These are phyloP conservation scores for Coemansia sp. DNA, from an alignment of 192 early-diverging fungal genomes.

Conservation along the genomic window DNA sequence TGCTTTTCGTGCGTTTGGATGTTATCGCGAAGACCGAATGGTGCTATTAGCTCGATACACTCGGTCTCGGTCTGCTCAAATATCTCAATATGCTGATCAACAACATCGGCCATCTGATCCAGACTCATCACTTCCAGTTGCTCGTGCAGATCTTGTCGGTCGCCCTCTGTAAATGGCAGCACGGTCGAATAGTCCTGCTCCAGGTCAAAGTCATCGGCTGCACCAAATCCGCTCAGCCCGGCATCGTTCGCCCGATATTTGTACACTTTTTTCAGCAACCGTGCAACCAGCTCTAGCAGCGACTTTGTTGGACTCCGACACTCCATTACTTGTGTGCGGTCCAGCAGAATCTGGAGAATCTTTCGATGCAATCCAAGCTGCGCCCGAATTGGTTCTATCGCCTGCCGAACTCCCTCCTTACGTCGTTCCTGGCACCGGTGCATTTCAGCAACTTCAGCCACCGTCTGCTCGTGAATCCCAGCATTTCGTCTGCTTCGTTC, in stretches of 20 bases:
- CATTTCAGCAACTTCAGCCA: constrained; percentile 22
- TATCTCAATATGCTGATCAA: constrained; percentile 23
- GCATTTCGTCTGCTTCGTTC: neutral
- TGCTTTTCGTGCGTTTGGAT: constrained; percentile 20
- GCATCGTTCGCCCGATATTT: neutral
- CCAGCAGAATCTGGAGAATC: constrained; percentile 17
- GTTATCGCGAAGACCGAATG: constrained; percentile 19
- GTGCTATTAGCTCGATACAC: constrained; percentile 29
- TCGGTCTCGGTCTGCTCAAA: constrained; percentile 24
- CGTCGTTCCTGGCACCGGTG: constrained; percentile 17
- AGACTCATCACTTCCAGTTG: constrained; percentile 17
- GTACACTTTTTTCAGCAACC: constrained; percentile 8
- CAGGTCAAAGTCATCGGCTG: neutral
- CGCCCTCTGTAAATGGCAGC: constrained; percentile 2
- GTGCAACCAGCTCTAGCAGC: constrained; percentile 26
- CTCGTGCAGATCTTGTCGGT: constrained; percentile 1
- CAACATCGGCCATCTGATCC: constrained; percentile 18
- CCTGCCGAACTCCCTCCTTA: constrained; percentile 6
- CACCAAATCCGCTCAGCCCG: neutral
- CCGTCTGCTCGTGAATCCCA: neutral
- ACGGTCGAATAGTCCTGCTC: neutral
- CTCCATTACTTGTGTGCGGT: constrained; percentile 23
- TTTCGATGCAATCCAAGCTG: constrained; percentile 26
- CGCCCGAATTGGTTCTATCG: constrained; percentile 21
- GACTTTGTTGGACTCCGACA: constrained; percentile 28